Conservation (phyloP, 1,139 yeast genomes). For the Kodamaea alishanica region DNA sequence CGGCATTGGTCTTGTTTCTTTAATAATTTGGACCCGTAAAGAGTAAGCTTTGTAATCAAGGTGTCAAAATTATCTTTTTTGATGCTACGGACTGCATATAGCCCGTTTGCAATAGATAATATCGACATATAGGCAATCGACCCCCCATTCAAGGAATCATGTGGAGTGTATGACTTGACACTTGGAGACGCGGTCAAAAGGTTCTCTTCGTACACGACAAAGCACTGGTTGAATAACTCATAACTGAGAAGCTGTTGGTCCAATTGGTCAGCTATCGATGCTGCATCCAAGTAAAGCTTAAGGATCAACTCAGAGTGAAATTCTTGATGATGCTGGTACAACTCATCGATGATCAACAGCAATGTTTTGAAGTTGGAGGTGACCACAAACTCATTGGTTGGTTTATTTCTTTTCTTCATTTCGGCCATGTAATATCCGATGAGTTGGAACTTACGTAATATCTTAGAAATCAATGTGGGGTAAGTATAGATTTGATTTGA, state of each 20-base stretch:
- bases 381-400: slow-evolving; percentile 28
- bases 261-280: slow-evolving; percentile 74
- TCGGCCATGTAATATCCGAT: slow-evolving; percentile 31
- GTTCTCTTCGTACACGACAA: slow-evolving; percentile 82
- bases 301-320: slow-evolving; percentile 47
- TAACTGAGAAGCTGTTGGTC: slow-evolving; percentile 56
- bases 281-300: slow-evolving; percentile 53
- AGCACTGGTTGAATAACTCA: slow-evolving; percentile 87
- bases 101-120: slow-evolving; percentile 54
- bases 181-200: slow-evolving; percentile 23
- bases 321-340: slow-evolving; percentile 51
- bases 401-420: slow-evolving; percentile 15
- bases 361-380: slow-evolving; percentile 65
- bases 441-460: slow-evolving; percentile 58
- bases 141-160: slow-evolving; percentile 37
- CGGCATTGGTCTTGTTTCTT: slow-evolving; percentile 95
- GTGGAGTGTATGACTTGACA: slow-evolving; percentile 26
- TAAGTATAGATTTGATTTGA: slow-evolving; percentile 60
- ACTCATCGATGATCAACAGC: slow-evolving; percentile 67
- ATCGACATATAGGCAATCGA: slow-evolving; percentile 40
- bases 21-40: slow-evolving; percentile 82
- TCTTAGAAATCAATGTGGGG: slow-evolving; percentile 66
- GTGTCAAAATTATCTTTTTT: slow-evolving; percentile 67
- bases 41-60: slow-evolving; percentile 77
- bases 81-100: slow-evolving; percentile 58